Evolutionary conservation across 225 moss, liverwort and hornwort species (phyloP).

Genomic region (Sphagnum tenellum): DNA sequence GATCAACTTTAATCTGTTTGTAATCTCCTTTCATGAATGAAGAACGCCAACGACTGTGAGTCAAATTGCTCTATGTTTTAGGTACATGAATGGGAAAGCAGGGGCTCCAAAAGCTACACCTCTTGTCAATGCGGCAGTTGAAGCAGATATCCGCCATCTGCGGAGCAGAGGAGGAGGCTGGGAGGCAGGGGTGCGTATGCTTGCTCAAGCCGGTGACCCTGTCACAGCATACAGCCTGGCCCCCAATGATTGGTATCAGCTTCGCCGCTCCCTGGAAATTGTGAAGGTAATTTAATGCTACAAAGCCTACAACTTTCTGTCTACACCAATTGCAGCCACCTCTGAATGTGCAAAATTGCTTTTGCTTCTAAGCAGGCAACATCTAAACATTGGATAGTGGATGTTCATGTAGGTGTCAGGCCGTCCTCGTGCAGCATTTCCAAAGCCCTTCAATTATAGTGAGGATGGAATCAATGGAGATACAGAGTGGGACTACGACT

Average conservation of each 20-base stretch:
- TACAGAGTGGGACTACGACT: constrained; percentile 50
- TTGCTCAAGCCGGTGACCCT: constrained; percentile 71
- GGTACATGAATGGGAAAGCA: constrained; percentile 80
- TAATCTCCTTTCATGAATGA: no score
- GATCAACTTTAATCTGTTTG: no score
- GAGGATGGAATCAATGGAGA: constrained; percentile 29
- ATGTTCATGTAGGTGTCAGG: constrained; percentile 49
- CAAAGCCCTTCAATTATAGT: constrained; percentile 41
- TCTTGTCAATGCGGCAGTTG: constrained; percentile 45
- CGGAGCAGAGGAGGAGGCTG: constrained; percentile 43
- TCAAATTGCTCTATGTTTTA: constrained; percentile 7
- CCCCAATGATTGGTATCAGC: constrained; percentile 83
- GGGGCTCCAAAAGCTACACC: constrained; percentile 60
- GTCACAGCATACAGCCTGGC: constrained; percentile 49
- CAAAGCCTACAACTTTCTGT: not conserved
- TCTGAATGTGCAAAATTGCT: not conserved
- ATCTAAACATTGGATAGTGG: not conserved
- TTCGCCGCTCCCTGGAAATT: constrained; percentile 73
- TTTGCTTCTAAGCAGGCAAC: not conserved
- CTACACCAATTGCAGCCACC: constrained; percentile 1
- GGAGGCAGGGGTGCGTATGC: constrained; percentile 50
- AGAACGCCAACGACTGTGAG: no score
- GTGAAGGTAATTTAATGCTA: constrained; percentile 38
- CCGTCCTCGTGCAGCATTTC: constrained; percentile 57
- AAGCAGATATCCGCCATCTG: constrained; percentile 34